Evolutionary conservation across 345 rosid species (phyloP).

Genomic region (Carallia brachiata): DNA sequence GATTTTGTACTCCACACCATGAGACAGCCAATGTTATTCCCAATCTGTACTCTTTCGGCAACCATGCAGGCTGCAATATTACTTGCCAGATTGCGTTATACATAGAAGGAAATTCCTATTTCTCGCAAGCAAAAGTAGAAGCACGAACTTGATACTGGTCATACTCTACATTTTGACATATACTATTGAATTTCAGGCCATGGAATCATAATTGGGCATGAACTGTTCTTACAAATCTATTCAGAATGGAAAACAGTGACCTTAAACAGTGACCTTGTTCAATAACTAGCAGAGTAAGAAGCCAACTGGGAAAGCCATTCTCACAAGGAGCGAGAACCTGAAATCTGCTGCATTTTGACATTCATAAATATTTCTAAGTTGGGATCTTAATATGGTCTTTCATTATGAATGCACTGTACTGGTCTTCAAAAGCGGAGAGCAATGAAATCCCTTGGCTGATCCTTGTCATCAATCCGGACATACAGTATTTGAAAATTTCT

Average conservation of each 20-base stretch:
- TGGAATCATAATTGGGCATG: background rate
- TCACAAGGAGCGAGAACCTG: conserved; percentile 41
- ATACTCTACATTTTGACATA: background rate
- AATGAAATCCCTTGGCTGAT: conserved; percentile 30
- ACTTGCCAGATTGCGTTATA: no score
- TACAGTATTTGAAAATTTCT: conserved; percentile 42
- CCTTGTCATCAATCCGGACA: conserved; percentile 20
- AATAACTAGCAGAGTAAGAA: background rate
- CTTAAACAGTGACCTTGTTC: no score
- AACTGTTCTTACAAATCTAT: no score
- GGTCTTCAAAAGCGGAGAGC: conserved; percentile 22
- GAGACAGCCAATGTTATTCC: no score
- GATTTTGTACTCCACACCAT: no score
- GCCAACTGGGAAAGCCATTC: conserved; percentile 12
- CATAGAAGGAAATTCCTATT: no score
- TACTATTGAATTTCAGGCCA: background rate
- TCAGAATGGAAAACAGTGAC: no score
- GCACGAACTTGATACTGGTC: background rate
- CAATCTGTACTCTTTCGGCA: no score
- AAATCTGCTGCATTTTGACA: background rate
- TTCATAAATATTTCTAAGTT: conserved; percentile 26
- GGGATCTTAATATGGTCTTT: conserved; percentile 29
- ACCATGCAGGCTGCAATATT: no score
- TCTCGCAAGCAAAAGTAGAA: background rate
- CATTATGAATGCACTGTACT: background rate